Evolutionary conservation across 768 basidiomycete genomes (phyloP), one percentile per base, ranked within the genome.

Genomic region (Infundibulicybe gibba): DNA sequence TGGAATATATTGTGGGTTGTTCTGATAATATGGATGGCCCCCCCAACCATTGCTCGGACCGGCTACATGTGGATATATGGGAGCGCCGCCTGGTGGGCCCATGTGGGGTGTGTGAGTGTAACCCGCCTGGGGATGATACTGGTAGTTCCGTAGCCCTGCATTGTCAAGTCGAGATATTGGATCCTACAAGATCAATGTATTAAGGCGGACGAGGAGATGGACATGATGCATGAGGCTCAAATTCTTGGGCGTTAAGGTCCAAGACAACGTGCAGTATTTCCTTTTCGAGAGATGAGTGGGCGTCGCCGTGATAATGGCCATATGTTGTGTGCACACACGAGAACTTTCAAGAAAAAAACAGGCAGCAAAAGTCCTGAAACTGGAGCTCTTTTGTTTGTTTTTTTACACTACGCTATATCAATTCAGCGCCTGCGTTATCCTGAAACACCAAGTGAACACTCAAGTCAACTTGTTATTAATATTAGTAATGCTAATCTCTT

Each of bases 61-160:
- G 17, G 67, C 54, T 8, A 25, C 25, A 25, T 25, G 25, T 25
- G 25, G 25, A 25, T 25, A 25, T 25, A 25, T 25, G 25, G 25
- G 25, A 25, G 25, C 25, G 25, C 25, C 25, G 25, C 25, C 8
- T 25, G 25, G 25, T 25, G 25, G 25, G 31, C 61, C 62, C 54
- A 63, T 62, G 49, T 68, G 65, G 19, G 71, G 60, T 12, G 62
- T 65, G 40, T 70, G 68, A 19, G 67, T 71, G 16, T 78, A 75
- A 19, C 65, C 60, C 10, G 71, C 70, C 40, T 76, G 74, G 15
- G 63, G 63, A 52, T 75, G 76, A 63, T 74, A 73, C 19, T 68
- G 60, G 60, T 77, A 79, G 39, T 67, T 38, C 57, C 56, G 40
- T 70, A 75, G 4, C 61, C 53, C 49, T 66, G 68, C 60, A 58